phyloP scores from a whole-genome alignment of 2,329 filamentous ascomycete species.

The Aureobasidium lini region DNA sequence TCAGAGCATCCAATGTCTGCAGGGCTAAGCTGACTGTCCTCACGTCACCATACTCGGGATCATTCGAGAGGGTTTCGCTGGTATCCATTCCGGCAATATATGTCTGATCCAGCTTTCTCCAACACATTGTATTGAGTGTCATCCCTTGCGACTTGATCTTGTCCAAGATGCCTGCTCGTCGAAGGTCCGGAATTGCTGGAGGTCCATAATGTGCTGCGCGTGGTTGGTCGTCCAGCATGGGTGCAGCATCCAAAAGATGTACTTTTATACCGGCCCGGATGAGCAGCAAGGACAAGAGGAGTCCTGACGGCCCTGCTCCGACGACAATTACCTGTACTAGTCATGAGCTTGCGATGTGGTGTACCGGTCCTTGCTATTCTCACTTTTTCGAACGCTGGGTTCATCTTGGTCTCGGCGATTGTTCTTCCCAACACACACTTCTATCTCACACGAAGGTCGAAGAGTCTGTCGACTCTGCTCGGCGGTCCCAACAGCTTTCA shows the following conservation, averaged over 20 bases:
- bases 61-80: constrained; percentile 20
- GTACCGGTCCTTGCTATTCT: neutral
- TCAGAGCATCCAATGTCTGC: constrained; percentile 21
- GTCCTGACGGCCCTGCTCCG: constrained; percentile 35
- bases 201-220: constrained; percentile 38
- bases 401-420: neutral
- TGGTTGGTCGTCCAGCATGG: constrained; percentile 27
- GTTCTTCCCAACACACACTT: neutral
- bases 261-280: constrained; percentile 28
- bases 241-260: constrained; percentile 26
- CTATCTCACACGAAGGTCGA: neutral
- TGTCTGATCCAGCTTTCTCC: constrained; percentile 22
- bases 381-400: constrained; percentile 10
- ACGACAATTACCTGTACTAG: constrained; percentile 27
- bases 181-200: constrained; percentile 33
- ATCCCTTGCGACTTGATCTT: constrained; percentile 25
- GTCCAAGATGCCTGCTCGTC: constrained; percentile 29
- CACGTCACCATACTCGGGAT: constrained; percentile 12
- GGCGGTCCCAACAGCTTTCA: neutral
- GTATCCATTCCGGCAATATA: constrained; percentile 23
- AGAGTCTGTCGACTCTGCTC: too few relatives aligned
- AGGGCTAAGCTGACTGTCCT: constrained; percentile 21
- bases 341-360: neutral
- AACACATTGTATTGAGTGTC: constrained; percentile 22
- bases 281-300: constrained; percentile 34